Percentiles rank a stretch among this genome's conserved stretches.
Conservation (phyloP, 345 rosid species). For the Syzygium grande region DNA sequence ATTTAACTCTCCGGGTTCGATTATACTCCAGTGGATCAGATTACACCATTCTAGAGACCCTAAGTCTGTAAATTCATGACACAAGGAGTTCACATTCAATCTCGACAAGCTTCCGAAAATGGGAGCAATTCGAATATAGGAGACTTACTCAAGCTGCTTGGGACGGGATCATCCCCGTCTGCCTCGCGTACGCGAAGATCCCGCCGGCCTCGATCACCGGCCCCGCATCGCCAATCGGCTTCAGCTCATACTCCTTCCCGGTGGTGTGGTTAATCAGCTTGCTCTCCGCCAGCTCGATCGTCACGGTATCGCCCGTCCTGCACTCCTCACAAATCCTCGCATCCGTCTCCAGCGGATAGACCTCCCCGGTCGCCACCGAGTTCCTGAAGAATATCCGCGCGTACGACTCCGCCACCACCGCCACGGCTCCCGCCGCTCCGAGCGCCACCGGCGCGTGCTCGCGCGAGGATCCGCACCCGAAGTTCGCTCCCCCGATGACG, state of each 20-base stretch:
- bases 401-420: slow-evolving; percentile 76
- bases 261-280: slow-evolving; percentile 73
- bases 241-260: slow-evolving; percentile 71
- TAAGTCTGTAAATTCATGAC: background rate
- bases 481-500: slow-evolving; percentile 76
- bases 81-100: background rate
- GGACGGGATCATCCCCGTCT: slow-evolving; percentile 74
- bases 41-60: background rate
- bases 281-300: slow-evolving; percentile 51
- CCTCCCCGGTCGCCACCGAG: slow-evolving; percentile 81
- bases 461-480: slow-evolving; percentile 91
- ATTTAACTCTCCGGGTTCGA: background rate
- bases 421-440: slow-evolving; percentile 81
- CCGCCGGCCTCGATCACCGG: slow-evolving; percentile 9
- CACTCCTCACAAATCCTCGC: slow-evolving; percentile 84
- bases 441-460: slow-evolving; percentile 95
- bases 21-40: background rate
- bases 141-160: slow-evolving; percentile 1
- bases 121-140: background rate
- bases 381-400: slow-evolving; percentile 92
- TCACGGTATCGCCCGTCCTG: slow-evolving; percentile 69
- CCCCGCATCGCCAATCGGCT: slow-evolving; percentile 53
- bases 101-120: background rate
- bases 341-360: slow-evolving; percentile 57
- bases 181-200: slow-evolving; percentile 83